Conservation (phyloP, 2,329 filamentous ascomycete species). For the Aspergillus novofumigatus region DNA sequence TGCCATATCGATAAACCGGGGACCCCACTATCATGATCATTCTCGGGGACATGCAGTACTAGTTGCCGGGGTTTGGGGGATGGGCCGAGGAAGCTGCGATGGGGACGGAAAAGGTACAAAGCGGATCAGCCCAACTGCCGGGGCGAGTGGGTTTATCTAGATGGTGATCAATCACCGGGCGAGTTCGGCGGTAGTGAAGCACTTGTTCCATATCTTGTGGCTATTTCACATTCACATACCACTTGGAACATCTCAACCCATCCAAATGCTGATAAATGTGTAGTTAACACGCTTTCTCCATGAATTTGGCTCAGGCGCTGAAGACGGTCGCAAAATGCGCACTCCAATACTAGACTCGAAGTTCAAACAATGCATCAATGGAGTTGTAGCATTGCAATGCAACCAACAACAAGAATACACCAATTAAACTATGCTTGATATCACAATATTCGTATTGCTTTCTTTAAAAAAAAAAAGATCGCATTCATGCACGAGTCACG, state of each 20-base stretch:
- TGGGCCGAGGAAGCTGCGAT: constrained; percentile 3
- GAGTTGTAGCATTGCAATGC: background rate
- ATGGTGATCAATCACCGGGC: background rate
- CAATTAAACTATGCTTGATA: background rate
- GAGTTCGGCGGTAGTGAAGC: background rate
- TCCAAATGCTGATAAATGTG: background rate
- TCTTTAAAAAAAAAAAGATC: background rate
- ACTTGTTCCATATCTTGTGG: background rate
- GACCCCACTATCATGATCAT: background rate
- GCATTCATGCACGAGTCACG: constrained; percentile 9
- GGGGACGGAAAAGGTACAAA: background rate
- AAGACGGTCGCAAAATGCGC: background rate
- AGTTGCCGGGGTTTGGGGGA: constrained; percentile 13
- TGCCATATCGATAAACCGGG: background rate
- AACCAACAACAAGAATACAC: background rate
- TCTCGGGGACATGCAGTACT: constrained; percentile 13
- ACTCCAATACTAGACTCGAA: background rate
- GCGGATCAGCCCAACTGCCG: background rate
- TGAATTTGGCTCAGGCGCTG: too few relatives aligned
- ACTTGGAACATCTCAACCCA: too few relatives aligned
- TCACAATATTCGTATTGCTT: background rate
- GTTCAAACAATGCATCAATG: background rate
- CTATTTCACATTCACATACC: background rate
- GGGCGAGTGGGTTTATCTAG: background rate
- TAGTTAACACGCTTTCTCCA: too few relatives aligned